phyloP scores from a whole-genome alignment of 1,139 yeast genomes.

The Magnusiomyces sp. region DNA sequence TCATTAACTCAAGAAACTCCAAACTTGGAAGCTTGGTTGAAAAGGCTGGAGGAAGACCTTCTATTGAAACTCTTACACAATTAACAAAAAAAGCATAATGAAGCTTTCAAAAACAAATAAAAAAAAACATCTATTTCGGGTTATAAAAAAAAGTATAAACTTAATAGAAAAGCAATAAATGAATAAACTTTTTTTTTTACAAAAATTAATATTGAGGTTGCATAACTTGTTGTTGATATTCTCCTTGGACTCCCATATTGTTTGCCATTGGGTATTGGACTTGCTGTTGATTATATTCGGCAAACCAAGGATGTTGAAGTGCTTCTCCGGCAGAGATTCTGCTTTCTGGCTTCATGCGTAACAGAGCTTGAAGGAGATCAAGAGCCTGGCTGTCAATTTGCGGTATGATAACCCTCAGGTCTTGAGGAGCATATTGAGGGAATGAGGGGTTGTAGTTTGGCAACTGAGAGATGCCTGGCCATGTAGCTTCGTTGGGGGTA shows the following conservation, averaged over 20 bases:
- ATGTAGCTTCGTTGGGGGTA: conserved; percentile 87
- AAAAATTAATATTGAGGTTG: conserved; percentile 1
- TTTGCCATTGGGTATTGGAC: conserved; percentile 11
- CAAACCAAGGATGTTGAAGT: conserved; percentile 91
- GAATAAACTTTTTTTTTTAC: not conserved
- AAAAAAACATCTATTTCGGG: not conserved
- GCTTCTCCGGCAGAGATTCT: conserved; percentile 90
- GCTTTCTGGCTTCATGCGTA: conserved; percentile 89
- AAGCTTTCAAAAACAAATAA: not conserved
- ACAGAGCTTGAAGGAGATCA: conserved; percentile 63
- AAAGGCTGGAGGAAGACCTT: conserved; percentile 13
- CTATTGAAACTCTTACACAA: conserved; percentile 10
- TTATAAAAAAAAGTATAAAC: not conserved
- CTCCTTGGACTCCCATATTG: conserved; percentile 2
- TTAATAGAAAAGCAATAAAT: not conserved
- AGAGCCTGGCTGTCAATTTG: conserved; percentile 71
- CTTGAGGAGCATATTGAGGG: conserved; percentile 75
- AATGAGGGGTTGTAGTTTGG: conserved; percentile 81
- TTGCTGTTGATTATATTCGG: conserved; percentile 43
- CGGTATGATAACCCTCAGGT: conserved; percentile 68
- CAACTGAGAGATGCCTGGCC: conserved; percentile 87
- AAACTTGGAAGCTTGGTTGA: not conserved
- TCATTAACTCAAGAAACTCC: not conserved
- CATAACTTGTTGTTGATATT: conserved; percentile 4
- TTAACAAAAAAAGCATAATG: not conserved